These are phyloP conservation scores for Toxicodendron radicans DNA, from an alignment of 345 rosid species.

Conservation along the genomic window DNA sequence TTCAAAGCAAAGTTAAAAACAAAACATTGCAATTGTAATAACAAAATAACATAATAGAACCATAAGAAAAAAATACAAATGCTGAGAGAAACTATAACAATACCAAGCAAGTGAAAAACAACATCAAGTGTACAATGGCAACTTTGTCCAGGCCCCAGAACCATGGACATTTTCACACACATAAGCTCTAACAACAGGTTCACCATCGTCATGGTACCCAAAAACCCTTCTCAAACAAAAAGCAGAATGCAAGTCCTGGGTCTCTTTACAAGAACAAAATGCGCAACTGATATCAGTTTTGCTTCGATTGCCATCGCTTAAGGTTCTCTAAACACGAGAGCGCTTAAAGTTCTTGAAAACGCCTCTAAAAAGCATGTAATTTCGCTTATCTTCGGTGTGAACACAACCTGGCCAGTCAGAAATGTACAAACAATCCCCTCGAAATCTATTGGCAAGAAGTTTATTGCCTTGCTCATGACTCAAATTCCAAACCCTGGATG, in stretches of 20 bases:
- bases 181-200: conserved; percentile 92
- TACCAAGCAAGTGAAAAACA: not conserved
- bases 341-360: conserved; percentile 83
- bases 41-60: not conserved
- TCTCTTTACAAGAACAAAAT: conserved; percentile 67
- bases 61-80: not conserved
- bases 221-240: conserved; percentile 80
- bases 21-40: not conserved
- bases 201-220: conserved; percentile 91
- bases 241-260: conserved; percentile 88
- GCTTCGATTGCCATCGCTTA: conserved; percentile 64
- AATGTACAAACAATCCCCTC: conserved; percentile 78
- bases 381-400: conserved; percentile 79
- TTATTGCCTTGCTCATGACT: conserved; percentile 88
- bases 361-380: conserved; percentile 89
- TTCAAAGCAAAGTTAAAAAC: not conserved
- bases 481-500: conserved; percentile 71
- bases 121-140: conserved; percentile 62
- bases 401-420: conserved; percentile 95
- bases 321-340: conserved; percentile 85
- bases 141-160: conserved; percentile 91
- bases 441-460: conserved; percentile 83
- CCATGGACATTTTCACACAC: conserved; percentile 97
- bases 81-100: not conserved
- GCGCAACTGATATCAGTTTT: conserved; percentile 74